Percentiles rank a stretch among this genome's conserved stretches.
Conservation (phyloP, 208 protist genomes). For the Endotrypanum monterogeii region DNA sequence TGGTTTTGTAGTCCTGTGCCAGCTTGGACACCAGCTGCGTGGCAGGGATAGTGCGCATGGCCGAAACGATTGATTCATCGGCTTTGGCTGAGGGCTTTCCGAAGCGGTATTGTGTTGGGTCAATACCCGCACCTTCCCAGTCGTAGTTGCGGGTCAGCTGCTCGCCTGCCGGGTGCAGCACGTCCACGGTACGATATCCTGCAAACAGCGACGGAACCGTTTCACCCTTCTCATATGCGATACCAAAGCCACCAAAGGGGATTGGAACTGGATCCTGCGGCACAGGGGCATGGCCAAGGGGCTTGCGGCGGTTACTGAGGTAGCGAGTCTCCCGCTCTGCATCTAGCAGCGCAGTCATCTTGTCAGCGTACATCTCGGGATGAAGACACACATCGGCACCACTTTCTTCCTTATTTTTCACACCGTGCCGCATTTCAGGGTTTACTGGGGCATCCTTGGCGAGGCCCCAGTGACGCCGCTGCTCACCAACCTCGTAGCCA, state of each 20-base stretch:
- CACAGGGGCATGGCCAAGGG: conserved; percentile 61
- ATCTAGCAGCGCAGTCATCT: conserved; percentile 65
- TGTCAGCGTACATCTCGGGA: conserved; percentile 55
- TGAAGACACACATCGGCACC: conserved; percentile 64
- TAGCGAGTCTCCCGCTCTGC: conserved; percentile 73
- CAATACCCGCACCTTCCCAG: conserved; percentile 72
- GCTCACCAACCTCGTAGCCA: conserved; percentile 56
- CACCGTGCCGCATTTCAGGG: conserved; percentile 47
- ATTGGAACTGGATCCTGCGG: conserved; percentile 37
- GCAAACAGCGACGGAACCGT: conserved; percentile 56
- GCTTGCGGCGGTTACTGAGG: conserved; percentile 40
- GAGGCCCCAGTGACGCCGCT: conserved; percentile 48
- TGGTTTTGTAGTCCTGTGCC: conserved; percentile 59
- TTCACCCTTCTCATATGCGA: conserved; percentile 40
- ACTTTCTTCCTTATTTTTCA: conserved; percentile 28
- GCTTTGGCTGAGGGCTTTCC: conserved; percentile 31
- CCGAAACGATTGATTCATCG: conserved; percentile 14
- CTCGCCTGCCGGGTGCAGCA: conserved; percentile 55
- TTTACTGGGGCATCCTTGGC: conserved; percentile 58
- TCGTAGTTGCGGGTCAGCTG: conserved; percentile 73
- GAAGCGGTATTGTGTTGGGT: conserved; percentile 77
- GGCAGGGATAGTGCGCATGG: conserved; percentile 8
- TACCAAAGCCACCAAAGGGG: conserved; percentile 71
- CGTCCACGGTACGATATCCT: conserved; percentile 48
- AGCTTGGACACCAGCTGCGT: conserved; percentile 67